Base-by-base conservation (phyloP, 768 basidiomycete species). In the Mycena galopus region DNA sequence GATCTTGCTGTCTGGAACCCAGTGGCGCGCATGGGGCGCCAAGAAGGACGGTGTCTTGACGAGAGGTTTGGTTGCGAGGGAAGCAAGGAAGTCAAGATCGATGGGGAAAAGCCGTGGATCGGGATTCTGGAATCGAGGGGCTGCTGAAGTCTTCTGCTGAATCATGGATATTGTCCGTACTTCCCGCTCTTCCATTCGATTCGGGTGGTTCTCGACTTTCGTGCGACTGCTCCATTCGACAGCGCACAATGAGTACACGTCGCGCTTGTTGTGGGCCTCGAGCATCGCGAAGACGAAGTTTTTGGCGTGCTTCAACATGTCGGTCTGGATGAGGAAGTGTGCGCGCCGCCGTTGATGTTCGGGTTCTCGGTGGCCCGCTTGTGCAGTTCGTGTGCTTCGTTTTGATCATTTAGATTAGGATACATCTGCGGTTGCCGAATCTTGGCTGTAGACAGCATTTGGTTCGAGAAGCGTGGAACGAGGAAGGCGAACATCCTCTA, bases 211-310 rank as follows among this genome's bases (percentile, higher is more conserved):
- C 95, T 94, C 93, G 88, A 75, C 86, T 92, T 80, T 99, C 98
- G 30, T 97, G 89, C 4, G 95, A 92, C 74, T 95, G 91, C 66
- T 90, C 90, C 93, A 94, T 0, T 93, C 97, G 8, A 93, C 90
- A 1, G 96, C 95, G 75, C 95, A 98, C 60, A 97, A 88, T 10
- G 96, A 94, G 82, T 97, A 98, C 25, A 96, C 83, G 75, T 99
- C 98, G 78, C 95, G 89, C 77, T 92, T 91, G 78, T 96, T 93
- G 79, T 92, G 88, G 76, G 95, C 93, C 74, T 95, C 95, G 55
- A 98, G 88, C 0, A 96, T 96, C 50, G 89, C 85, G 73, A 92
- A 94, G n/a, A 97, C 94, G 78, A 98, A 97, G 63, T 96, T 94
- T 75, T 94, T 92, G 11, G 96, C 96, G 2, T 85, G 86, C 78